phyloP scores from a whole-genome alignment of 768 basidiomycete species.

The Lactarius hengduanensis region DNA sequence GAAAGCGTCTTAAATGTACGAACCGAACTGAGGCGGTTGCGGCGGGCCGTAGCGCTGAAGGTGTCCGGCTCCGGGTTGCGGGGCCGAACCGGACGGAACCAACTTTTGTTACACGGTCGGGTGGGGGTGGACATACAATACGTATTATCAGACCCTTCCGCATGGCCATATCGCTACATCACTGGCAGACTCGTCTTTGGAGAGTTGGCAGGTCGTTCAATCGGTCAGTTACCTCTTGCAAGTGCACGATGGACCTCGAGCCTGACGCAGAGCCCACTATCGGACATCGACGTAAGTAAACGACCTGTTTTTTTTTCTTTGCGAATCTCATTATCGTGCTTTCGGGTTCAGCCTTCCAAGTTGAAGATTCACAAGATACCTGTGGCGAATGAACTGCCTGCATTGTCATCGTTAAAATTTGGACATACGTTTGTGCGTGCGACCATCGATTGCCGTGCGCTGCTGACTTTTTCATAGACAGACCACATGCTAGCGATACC shows the following conservation, averaged over 20 bases:
- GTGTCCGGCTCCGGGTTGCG: neutral
- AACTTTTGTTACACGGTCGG: neutral
- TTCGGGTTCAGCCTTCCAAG: conserved; percentile 11
- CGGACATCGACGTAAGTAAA: conserved; percentile 24
- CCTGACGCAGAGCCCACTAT: neutral
- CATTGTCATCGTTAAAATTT: conserved; percentile 20
- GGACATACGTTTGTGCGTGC: conserved; percentile 26
- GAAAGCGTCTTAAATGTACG: neutral
- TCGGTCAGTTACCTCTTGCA: neutral
- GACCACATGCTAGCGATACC: conserved; percentile 45
- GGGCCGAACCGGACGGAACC: neutral
- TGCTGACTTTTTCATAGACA: conserved; percentile 21
- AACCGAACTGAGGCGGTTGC: neutral
- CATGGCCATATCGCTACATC: conserved; percentile 24
- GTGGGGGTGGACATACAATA: neutral
- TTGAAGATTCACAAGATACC: conserved; percentile 17
- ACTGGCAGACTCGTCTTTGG: conserved; percentile 8
- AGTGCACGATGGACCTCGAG: conserved; percentile 22
- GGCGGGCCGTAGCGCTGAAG: neutral
- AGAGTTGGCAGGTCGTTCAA: neutral
- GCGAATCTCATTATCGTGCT: conserved; percentile 6
- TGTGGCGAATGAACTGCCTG: conserved; percentile 24
- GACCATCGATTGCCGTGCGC: neutral
- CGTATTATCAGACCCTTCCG: neutral
- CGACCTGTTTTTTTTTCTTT: neutral